These are phyloP conservation scores for Penicillium sp. DNA, from an alignment of 2,329 filamentous ascomycete genomes.

Conservation along the genomic window DNA sequence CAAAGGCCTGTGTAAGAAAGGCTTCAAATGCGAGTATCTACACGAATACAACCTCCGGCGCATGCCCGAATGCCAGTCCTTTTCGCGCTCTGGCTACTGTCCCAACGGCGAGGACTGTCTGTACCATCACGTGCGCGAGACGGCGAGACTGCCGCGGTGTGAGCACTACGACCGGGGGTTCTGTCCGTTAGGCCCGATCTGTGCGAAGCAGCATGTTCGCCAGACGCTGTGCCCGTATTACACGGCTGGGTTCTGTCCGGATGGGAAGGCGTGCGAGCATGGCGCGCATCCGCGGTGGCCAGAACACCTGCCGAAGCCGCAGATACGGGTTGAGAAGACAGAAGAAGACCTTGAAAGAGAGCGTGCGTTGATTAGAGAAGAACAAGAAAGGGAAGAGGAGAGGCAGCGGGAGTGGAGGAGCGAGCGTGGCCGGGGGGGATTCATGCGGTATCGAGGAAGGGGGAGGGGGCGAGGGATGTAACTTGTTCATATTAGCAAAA, in stretches of 20 bases:
- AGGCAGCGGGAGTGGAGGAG: constrained; percentile 51
- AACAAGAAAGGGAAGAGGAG: constrained; percentile 55
- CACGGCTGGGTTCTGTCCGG: constrained; percentile 89
- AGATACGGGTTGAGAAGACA: constrained; percentile 65
- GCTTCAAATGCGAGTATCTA: constrained; percentile 91
- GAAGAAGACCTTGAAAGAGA: constrained; percentile 64
- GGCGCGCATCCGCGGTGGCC: constrained; percentile 79
- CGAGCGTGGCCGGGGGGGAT: constrained; percentile 50
- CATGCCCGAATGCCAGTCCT: constrained; percentile 98
- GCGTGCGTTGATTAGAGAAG: constrained; percentile 52
- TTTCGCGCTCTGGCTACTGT: constrained; percentile 88
- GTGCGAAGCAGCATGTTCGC: constrained; percentile 83
- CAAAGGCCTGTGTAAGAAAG: constrained; percentile 95
- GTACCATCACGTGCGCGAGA: constrained; percentile 83
- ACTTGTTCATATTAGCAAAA: no score
- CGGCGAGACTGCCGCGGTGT: constrained; percentile 73
- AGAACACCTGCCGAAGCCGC: constrained; percentile 59
- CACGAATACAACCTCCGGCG: constrained; percentile 98
- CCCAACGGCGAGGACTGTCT: constrained; percentile 95
- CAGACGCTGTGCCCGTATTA: constrained; percentile 79
- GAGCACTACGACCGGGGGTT: constrained; percentile 94
- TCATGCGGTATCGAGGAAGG: constrained; percentile 44
- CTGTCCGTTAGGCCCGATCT: constrained; percentile 82
- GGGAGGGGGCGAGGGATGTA: constrained; percentile 30
- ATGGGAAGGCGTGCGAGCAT: constrained; percentile 69